Percentiles rank a stretch among this genome's conserved stretches.
These are phyloP conservation scores for Trichoderma reesei DNA, from an alignment of 495 filamentous ascomycete genomes.

Conservation along the genomic window DNA sequence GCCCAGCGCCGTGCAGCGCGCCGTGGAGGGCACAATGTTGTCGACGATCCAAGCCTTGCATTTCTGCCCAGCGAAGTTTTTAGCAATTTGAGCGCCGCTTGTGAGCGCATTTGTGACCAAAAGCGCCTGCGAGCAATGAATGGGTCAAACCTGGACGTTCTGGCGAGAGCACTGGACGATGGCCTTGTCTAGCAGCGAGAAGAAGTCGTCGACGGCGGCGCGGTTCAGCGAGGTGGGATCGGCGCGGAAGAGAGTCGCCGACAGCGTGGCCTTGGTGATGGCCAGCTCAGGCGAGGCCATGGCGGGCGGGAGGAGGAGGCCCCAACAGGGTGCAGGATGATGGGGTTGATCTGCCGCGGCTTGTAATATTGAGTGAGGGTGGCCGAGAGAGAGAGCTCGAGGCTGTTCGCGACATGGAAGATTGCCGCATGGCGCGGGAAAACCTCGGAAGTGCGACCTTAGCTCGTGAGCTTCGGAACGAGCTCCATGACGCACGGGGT, in stretches of 20 bases:
- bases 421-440: too few relatives aligned
- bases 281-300: conserved; percentile 71
- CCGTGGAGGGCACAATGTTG: conserved; percentile 58
- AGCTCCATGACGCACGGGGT: too few relatives aligned
- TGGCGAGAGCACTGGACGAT: conserved; percentile 64
- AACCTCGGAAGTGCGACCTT: too few relatives aligned
- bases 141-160: conserved; percentile 93
- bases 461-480: too few relatives aligned
- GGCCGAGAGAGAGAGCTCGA: neutral
- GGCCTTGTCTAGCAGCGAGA: conserved; percentile 54
- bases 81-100: conserved; percentile 8
- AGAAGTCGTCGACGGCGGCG: conserved; percentile 64
- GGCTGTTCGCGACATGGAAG: too few relatives aligned
- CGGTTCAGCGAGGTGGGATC: conserved; percentile 51
- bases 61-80: conserved; percentile 45
- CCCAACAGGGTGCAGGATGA: neutral
- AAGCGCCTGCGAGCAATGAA: conserved; percentile 18
- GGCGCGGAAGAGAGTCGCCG: conserved; percentile 62
- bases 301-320: neutral
- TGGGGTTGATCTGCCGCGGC: neutral
- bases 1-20: conserved; percentile 54
- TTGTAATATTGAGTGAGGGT: neutral
- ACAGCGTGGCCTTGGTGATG: conserved; percentile 73
- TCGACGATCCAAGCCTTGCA: conserved; percentile 79
- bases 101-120: too few relatives aligned